Percentiles rank a stretch among this genome's conserved stretches.
Conservation (phyloP, 179 eudicot genomes). For the Pouteria campechiana region DNA sequence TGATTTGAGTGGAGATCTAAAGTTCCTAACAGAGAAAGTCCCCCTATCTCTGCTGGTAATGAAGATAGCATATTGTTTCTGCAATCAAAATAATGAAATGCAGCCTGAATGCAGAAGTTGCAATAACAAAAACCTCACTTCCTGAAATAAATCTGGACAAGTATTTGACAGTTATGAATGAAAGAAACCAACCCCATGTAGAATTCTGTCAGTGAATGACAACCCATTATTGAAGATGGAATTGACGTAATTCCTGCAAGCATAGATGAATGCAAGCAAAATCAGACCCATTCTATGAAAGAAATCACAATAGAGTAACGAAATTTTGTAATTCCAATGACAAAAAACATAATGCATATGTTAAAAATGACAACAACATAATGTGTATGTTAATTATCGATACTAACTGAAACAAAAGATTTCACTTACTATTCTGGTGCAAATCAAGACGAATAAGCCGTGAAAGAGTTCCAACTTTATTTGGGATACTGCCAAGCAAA, state of each 20-base stretch:
- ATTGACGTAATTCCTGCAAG: constrained; percentile 72
- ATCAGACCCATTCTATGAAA: background rate
- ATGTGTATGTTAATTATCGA: no score
- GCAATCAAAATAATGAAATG: constrained; percentile 4
- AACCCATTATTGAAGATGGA: constrained; percentile 70
- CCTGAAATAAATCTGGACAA: background rate
- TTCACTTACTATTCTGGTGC: constrained; percentile 79
- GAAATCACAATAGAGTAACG: no score
- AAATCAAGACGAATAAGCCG: constrained; percentile 81
- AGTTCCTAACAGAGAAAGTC: constrained; percentile 63
- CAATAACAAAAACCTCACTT: background rate
- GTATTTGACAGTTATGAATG: no score
- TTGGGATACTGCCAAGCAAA: constrained; percentile 54
- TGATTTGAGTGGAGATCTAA: constrained; percentile 92
- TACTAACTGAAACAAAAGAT: no score
- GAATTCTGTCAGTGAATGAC: constrained; percentile 75
- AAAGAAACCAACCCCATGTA: constrained; percentile 61
- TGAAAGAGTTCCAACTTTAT: constrained; percentile 70
- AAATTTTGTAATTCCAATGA: no score
- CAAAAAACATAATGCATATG: no score
- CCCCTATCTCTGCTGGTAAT: constrained; percentile 67
- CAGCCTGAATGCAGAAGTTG: background rate
- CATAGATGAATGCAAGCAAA: background rate
- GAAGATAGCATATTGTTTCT: constrained; percentile 71
- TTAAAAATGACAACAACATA: no score